phyloP scores from a whole-genome alignment of 306 rosid species.

The Malus orientalis region DNA sequence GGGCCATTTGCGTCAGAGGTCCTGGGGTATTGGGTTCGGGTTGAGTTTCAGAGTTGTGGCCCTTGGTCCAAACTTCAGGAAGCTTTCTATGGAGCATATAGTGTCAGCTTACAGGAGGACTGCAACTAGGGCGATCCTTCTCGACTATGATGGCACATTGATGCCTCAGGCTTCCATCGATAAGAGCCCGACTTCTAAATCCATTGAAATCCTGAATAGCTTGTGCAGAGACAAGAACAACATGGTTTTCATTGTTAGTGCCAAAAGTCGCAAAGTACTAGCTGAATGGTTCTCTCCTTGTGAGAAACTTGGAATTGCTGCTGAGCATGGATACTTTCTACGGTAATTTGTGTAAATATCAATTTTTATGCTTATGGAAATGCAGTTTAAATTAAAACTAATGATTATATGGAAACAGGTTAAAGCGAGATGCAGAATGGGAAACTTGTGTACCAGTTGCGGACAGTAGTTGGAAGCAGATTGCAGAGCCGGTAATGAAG shows the following conservation, averaged over 20 bases:
- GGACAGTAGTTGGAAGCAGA: conserved; percentile 63
- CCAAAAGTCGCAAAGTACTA: conserved; percentile 51
- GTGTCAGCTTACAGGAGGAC: conserved; percentile 69
- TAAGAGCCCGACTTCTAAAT: conserved; percentile 54
- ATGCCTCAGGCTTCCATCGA: conserved; percentile 65
- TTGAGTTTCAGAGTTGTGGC: conserved; percentile 83
- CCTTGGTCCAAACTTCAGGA: conserved; percentile 71
- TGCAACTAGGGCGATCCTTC: conserved; percentile 57
- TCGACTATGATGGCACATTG: conserved; percentile 80
- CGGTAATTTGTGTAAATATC: conserved; percentile 26
- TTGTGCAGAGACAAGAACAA: conserved; percentile 65
- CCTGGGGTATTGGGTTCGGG: conserved; percentile 90
- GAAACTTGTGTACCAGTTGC: conserved; percentile 43
- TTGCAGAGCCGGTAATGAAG: conserved; percentile 68
- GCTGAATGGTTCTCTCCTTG: conserved; percentile 73
- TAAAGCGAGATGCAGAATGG: conserved; percentile 50
- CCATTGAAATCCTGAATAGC: conserved; percentile 46
- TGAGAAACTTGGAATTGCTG: conserved; percentile 70
- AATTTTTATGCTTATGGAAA: neutral
- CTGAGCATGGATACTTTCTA: conserved; percentile 81
- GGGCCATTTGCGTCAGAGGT: conserved; percentile 62
- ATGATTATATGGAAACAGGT: conserved; percentile 29
- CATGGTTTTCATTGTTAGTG: conserved; percentile 70
- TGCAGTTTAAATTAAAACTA: neutral
- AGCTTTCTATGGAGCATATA: conserved; percentile 71